These are phyloP conservation scores for Amanita jacksonii DNA, from an alignment of 768 basidiomycete genomes.

Conservation along the genomic window DNA sequence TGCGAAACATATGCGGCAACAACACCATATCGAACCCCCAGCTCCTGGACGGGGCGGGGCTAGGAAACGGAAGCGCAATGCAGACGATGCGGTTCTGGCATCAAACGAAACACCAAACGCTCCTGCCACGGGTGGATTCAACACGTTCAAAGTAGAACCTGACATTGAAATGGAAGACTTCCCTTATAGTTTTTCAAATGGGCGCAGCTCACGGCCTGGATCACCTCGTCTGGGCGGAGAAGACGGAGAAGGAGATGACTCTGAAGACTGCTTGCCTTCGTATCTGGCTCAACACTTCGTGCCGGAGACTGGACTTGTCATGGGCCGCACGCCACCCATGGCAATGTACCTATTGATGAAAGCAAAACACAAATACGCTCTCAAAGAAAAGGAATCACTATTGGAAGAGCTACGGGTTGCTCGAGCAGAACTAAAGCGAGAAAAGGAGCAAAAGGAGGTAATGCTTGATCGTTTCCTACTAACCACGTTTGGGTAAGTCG, in stretches of 20 bases:
- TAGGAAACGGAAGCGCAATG: conserved; percentile 60
- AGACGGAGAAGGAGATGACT: conserved; percentile 29
- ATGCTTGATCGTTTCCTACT: conserved; percentile 45
- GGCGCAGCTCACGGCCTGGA: conserved; percentile 15
- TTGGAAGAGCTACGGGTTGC: conserved; percentile 53
- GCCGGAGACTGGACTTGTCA: conserved; percentile 50
- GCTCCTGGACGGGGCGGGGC: conserved; percentile 61
- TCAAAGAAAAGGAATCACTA: conserved; percentile 59
- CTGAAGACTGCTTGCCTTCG: conserved; percentile 41
- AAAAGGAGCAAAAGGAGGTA: conserved; percentile 52
- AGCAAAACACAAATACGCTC: conserved; percentile 64
- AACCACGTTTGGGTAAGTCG: conserved; percentile 41
- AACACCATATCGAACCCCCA: conserved; percentile 72
- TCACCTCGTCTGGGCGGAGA: conserved; percentile 12
- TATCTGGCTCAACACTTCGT: conserved; percentile 43
- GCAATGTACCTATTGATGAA: conserved; percentile 67
- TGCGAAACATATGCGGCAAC: conserved; percentile 85
- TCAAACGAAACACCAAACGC: conserved; percentile 17
- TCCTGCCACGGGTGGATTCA: conserved; percentile 30
- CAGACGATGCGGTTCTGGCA: conserved; percentile 25
- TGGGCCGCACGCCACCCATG: conserved; percentile 60
- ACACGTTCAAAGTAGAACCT: conserved; percentile 57
- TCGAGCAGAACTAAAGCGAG: conserved; percentile 39
- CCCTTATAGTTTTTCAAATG: conserved; percentile 16
- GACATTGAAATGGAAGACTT: conserved; percentile 32